Base-by-base conservation (phyloP, 2,329 filamentous ascomycete species). In the Bipolaris sorokiniana region DNA sequence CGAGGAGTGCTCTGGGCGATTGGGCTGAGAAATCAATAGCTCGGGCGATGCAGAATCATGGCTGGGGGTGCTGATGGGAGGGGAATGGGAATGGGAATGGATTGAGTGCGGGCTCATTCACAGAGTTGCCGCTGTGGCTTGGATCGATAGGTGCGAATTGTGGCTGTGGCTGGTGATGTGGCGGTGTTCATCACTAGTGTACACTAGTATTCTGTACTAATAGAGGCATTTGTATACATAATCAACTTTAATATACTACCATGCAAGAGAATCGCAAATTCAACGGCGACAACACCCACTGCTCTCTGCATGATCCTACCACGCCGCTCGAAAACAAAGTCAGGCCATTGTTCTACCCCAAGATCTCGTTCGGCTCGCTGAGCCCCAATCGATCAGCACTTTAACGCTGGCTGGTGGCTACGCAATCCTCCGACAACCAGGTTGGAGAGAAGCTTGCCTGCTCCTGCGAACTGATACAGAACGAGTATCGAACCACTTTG, bases 401-500 rank as follows among this genome's bases (percentile, higher is more conserved):
- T 48, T 26, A 16, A 45, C 45, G 11, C 23, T 47, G 10, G 6
- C 38, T 34, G 36, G 36, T 47, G 38, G 16, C 22, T 34, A 38
- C 22, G 48, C 31, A 58, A 62, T 51, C 42, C 38, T 51, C 55
- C 46, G 37, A 56, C 59, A 38, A 38, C 48, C 34, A 56, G 50
- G 23, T 38, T 51, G 54, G 54, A 45, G n/a, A 54, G 59, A 42
- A 64, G 61, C 58, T 65, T 66, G 52, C 46, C 33, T 45, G 34
- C 31, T 20, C 36, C 49, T 22, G 38, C 51, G 62, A 68, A 67
- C 66, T 64, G 63, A 64, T 54, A 66, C 67, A 56, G 64, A 63
- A 65, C 63, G 62, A 64, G 66, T 69, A 52, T 73, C 69, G 68
- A 69, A 71, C 67, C 64, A 73, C 59, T 48, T 66, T 71, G 69